Evolutionary conservation across 2,329 filamentous ascomycete species (phyloP).

Genomic region (Claviceps spartinae): DNA sequence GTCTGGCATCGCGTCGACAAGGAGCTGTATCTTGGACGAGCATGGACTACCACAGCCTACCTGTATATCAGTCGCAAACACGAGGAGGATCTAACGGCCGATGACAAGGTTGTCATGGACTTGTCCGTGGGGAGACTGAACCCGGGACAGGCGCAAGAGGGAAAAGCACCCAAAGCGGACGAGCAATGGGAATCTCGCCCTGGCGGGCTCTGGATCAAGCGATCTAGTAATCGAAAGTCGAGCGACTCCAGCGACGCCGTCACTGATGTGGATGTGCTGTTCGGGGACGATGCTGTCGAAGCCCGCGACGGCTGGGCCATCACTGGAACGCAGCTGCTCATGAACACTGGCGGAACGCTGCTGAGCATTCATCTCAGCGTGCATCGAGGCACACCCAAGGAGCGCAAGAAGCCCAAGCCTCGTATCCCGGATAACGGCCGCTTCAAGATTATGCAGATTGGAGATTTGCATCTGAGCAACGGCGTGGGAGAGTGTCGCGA

Average conservation of each 20-base stretch:
- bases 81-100: constrained; percentile 63
- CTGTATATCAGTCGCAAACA: constrained; percentile 72
- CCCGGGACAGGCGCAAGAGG: constrained; percentile 30
- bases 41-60: constrained; percentile 65
- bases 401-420: constrained; percentile 55
- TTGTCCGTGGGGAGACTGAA: constrained; percentile 60
- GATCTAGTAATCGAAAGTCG: constrained; percentile 56
- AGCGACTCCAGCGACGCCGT: constrained; percentile 63
- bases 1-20: constrained; percentile 78
- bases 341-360: constrained; percentile 48
- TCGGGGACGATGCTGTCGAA: constrained; percentile 83
- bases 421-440: constrained; percentile 78
- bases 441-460: constrained; percentile 94
- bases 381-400: constrained; percentile 53
- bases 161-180: constrained; percentile 20
- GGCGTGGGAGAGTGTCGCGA: constrained; percentile 78
- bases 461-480: constrained; percentile 89
- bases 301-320: constrained; percentile 76
- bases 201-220: constrained; percentile 70
- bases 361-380: constrained; percentile 66
- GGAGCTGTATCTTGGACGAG: constrained; percentile 66
- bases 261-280: constrained; percentile 74
- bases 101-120: constrained; percentile 70
- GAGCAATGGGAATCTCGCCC: constrained; percentile 67
- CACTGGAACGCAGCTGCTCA: constrained; percentile 56